Conservation (phyloP, 2,329 filamentous ascomycete species). For the Aspergillus sp. region DNA sequence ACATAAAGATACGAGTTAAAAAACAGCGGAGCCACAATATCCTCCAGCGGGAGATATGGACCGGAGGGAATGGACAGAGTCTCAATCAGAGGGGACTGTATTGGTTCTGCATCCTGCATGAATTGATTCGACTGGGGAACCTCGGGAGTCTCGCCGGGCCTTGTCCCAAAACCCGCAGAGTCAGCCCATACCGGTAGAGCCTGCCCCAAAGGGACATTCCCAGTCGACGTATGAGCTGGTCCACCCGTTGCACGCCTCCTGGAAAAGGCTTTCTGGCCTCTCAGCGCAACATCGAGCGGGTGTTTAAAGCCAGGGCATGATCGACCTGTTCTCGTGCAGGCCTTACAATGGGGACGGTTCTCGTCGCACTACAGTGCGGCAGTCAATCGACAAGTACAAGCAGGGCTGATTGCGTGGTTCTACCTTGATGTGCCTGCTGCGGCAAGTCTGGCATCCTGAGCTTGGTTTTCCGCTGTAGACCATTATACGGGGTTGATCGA, state of each 20-base stretch:
- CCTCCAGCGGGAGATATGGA: slow-evolving; percentile 15
- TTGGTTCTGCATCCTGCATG: too few relatives aligned
- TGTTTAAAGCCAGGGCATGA: slow-evolving; percentile 20
- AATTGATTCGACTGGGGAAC: background rate
- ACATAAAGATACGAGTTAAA: slow-evolving; percentile 22
- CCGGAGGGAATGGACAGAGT: slow-evolving; percentile 5
- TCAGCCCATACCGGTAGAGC: too few relatives aligned
- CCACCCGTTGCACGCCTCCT: slow-evolving; percentile 4
- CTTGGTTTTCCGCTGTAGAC: slow-evolving; percentile 21
- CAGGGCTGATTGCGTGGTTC: background rate
- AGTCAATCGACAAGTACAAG: slow-evolving; percentile 1
- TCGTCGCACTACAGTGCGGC: slow-evolving; percentile 22
- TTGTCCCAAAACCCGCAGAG: too few relatives aligned
- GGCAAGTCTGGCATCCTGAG: slow-evolving; percentile 20
- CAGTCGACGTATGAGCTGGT: background rate
- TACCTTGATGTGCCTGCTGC: slow-evolving; percentile 22
- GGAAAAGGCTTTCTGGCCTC: slow-evolving; percentile 14
- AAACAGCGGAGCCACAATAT: slow-evolving; percentile 18
- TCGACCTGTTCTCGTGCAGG: slow-evolving; percentile 18
- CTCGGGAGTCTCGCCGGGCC: background rate
- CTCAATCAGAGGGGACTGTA: background rate
- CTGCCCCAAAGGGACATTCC: too few relatives aligned
- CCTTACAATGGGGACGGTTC: slow-evolving; percentile 19
- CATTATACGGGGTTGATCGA: slow-evolving; percentile 12
- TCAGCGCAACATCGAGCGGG: slow-evolving; percentile 20